Percentiles rank a stretch among this genome's conserved stretches.
phyloP scores from a whole-genome alignment of 2,329 filamentous ascomycete species.

The Podosphaera fusca region DNA sequence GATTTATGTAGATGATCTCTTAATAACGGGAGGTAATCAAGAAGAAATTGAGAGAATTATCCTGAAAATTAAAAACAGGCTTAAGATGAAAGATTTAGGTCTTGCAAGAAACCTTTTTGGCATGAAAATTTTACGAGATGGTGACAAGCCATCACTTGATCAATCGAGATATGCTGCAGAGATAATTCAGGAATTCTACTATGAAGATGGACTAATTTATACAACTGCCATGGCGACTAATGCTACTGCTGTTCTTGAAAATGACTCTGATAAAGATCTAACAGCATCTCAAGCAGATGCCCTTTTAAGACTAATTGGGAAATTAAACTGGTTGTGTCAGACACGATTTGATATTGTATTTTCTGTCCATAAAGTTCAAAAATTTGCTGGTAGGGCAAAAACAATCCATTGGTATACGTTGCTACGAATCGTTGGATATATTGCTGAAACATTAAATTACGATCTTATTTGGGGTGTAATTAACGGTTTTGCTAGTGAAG shows the following conservation, averaged over 20 bases:
- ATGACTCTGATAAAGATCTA: neutral
- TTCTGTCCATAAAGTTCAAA: neutral
- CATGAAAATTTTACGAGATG: neutral
- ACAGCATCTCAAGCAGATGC: neutral
- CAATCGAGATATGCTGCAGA: neutral
- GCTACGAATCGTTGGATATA: neutral
- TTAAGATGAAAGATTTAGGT: slow-evolving; percentile 1
- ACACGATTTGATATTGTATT: neutral
- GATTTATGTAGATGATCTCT: neutral
- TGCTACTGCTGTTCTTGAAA: neutral
- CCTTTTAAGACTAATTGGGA: neutral
- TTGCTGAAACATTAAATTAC: neutral
- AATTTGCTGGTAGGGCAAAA: neutral
- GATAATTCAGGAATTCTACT: neutral
- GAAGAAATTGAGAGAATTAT: slow-evolving; percentile 1
- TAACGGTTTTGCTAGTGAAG: neutral
- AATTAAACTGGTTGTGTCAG: neutral
- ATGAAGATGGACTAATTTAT: neutral
- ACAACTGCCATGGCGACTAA: too few relatives aligned
- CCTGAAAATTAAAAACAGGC: neutral
- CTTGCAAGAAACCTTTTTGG: neutral
- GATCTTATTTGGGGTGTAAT: neutral
- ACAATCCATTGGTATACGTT: neutral
- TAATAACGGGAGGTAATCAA: neutral
- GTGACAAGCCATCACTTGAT: neutral